Evolutionary conservation across 2,329 filamentous ascomycete species (phyloP), one percentile per base, ranked within the genome.

Genomic region (Cyclaneusma minus): DNA sequence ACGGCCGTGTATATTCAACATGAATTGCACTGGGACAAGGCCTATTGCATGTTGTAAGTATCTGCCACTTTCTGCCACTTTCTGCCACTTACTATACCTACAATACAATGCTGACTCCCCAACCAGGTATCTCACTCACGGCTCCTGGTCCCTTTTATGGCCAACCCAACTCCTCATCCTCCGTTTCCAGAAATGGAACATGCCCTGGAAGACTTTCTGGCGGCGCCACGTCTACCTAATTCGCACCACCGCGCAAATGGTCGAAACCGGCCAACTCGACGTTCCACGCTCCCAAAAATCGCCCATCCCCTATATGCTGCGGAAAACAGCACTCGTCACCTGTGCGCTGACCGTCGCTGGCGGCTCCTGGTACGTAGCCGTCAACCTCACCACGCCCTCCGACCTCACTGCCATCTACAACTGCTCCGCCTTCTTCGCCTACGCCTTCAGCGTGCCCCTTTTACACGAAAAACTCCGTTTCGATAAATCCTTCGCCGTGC

Each of bases 381-480:
- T 98, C 31, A 81, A 83, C 52, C 56, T 93, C 60, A 98, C 89
- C 1, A 93, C 81, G 3, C 79, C 89, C 3, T 84, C 79, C 38
- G 89, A 98, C 51, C 56, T 98, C 41, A 98, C 89, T 1, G 89
- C 89, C 28, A 98, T 98, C 42, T 98, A 98, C 65, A 98, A 98
- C 56, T 98, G 89, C 62, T 92, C 82, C 28, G 87, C 89, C 31
- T 98, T 98, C 55, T 98, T 98, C 50, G 89, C 89, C 25, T 98
- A 98, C 48, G 87, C 82, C 8, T 98, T 98, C 48, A 91, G 81
- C 23, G 84, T 98, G 22, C 84, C 85, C 1, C 55, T 98, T 11
- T 62, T 98, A 3, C 73, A 80, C 30, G 89, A 98, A 51, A 82
- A 78, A 38, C 55, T 94, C 8, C 73, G 82, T 13, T 55, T 76